Percentiles rank a stretch among this genome's conserved stretches.
Conservation (phyloP, 768 basidiomycete species). For the Lactarius pseudohatsudake region DNA sequence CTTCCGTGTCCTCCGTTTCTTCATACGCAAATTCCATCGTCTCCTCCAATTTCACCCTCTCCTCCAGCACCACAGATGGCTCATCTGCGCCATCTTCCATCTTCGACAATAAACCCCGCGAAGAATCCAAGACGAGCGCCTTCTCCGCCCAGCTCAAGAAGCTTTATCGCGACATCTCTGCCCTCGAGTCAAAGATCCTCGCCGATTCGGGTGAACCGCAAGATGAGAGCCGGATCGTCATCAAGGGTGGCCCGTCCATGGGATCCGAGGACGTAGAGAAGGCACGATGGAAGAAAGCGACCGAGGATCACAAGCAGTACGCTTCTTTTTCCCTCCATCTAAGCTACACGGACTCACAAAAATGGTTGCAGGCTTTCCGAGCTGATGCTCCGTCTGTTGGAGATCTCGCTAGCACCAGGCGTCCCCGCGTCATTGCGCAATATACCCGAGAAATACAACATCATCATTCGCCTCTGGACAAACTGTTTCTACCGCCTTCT, state of each 20-base stretch:
- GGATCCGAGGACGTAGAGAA: slow-evolving; percentile 63
- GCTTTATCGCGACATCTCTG: slow-evolving; percentile 79
- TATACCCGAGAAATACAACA: slow-evolving; percentile 93
- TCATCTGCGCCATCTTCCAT: slow-evolving; percentile 72
- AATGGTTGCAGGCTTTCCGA: slow-evolving; percentile 72
- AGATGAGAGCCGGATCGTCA: slow-evolving; percentile 43
- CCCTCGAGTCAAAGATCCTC: slow-evolving; percentile 74
- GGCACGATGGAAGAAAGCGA: slow-evolving; percentile 72
- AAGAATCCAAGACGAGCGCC: slow-evolving; percentile 56
- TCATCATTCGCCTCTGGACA: slow-evolving; percentile 91
- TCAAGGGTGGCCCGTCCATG: slow-evolving; percentile 29
- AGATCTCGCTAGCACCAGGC: slow-evolving; percentile 79
- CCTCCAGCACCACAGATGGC: slow-evolving; percentile 69
- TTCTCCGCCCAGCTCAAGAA: slow-evolving; percentile 76
- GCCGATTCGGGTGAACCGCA: slow-evolving; percentile 59
- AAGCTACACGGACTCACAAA: slow-evolving; percentile 10
- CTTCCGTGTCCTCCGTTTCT: slow-evolving; percentile 73
- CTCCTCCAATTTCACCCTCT: slow-evolving; percentile 70
- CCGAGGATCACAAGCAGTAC: slow-evolving; percentile 82
- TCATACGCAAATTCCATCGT: slow-evolving; percentile 69
- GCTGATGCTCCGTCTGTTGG: slow-evolving; percentile 83
- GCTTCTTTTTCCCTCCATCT: slow-evolving; percentile 34
- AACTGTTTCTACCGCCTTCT: slow-evolving; percentile 88
- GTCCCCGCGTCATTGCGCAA: slow-evolving; percentile 87
- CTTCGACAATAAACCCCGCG: slow-evolving; percentile 54